Evolutionary conservation across 2,329 filamentous ascomycete genomes (phyloP).

Genomic region (Fusarium pseudonygamai): DNA sequence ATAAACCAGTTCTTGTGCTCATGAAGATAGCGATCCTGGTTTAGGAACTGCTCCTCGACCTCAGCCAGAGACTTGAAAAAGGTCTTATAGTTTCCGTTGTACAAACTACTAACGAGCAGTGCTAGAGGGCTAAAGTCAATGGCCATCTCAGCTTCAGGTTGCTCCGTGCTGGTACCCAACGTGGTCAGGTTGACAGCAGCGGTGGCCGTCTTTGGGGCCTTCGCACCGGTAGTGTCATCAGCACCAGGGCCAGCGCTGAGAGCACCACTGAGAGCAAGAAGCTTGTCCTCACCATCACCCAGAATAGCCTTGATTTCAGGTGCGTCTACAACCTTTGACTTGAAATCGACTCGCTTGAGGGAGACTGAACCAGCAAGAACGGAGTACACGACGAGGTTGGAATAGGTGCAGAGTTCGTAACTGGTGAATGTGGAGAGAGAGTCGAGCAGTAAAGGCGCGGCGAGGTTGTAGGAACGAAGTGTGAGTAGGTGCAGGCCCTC

Average conservation of each 20-base stretch:
- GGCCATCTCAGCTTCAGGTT: slow-evolving; percentile 80
- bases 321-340: slow-evolving; percentile 97
- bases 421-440: slow-evolving; percentile 98
- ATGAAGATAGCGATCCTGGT: slow-evolving; percentile 91
- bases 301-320: slow-evolving; percentile 98
- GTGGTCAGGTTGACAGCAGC: slow-evolving; percentile 89
- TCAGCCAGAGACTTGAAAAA: slow-evolving; percentile 91
- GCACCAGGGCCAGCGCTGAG: slow-evolving; percentile 83
- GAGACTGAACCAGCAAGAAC: slow-evolving; percentile 94
- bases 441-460: slow-evolving; percentile 93
- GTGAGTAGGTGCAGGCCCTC: slow-evolving; percentile 94
- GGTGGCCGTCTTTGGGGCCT: slow-evolving; percentile 60
- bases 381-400: slow-evolving; percentile 91
- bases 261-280: slow-evolving; percentile 82
- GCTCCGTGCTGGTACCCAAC: slow-evolving; percentile 74
- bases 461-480: slow-evolving; percentile 87
- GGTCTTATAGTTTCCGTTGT: slow-evolving; percentile 90
- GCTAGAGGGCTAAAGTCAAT: slow-evolving; percentile 91
- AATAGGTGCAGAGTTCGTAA: slow-evolving; percentile 98
- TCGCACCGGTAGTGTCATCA: slow-evolving; percentile 77
- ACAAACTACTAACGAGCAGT: slow-evolving; percentile 88
- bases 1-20: slow-evolving; percentile 99
- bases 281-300: slow-evolving; percentile 87
- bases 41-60: slow-evolving; percentile 94
- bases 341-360: slow-evolving; percentile 97